These are phyloP conservation scores for Kalanchoe fedtschenkoi DNA, from an alignment of 164 flowering plant species.

Conservation along the genomic window DNA sequence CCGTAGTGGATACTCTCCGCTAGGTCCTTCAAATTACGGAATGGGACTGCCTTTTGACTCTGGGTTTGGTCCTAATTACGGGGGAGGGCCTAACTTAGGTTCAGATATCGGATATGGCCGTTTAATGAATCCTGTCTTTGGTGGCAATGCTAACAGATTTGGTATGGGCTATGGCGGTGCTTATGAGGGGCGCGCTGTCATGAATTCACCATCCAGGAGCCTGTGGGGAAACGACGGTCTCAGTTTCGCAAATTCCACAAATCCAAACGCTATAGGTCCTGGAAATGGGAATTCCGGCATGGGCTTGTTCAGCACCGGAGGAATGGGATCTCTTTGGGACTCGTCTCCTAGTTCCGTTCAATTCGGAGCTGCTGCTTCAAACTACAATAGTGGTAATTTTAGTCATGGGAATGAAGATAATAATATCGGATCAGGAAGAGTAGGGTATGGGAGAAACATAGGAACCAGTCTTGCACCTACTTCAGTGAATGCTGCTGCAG, in stretches of 20 bases:
- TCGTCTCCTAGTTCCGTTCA: neutral
- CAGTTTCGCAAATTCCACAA: constrained; percentile 4
- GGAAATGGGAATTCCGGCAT: neutral
- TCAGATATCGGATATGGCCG: constrained; percentile 18
- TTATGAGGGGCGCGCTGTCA: constrained; percentile 28
- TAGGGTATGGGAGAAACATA: constrained; percentile 4
- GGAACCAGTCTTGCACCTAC: constrained; percentile 2
- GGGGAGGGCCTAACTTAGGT: constrained; percentile 22
- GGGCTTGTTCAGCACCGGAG: neutral
- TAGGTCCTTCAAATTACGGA: constrained; percentile 30
- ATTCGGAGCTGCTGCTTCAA: constrained; percentile 4
- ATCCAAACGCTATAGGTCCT: constrained; percentile 2
- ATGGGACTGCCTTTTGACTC: constrained; percentile 35
- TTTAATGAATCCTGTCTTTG: constrained; percentile 28
- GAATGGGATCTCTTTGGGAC: constrained; percentile 7
- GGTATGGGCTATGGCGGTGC: constrained; percentile 44
- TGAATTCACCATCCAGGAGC: constrained; percentile 5
- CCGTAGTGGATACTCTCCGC: constrained; percentile 36
- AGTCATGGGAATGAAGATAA: constrained; percentile 3
- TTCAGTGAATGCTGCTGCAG: neutral
- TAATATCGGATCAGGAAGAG: constrained; percentile 2
- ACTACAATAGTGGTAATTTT: constrained; percentile 1
- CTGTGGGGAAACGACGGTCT: constrained; percentile 5
- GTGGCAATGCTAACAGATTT: constrained; percentile 30
- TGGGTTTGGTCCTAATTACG: constrained; percentile 22